These are phyloP conservation scores for Isatis lusitanica DNA, from an alignment of 441 rosid genomes.

Conservation along the genomic window DNA sequence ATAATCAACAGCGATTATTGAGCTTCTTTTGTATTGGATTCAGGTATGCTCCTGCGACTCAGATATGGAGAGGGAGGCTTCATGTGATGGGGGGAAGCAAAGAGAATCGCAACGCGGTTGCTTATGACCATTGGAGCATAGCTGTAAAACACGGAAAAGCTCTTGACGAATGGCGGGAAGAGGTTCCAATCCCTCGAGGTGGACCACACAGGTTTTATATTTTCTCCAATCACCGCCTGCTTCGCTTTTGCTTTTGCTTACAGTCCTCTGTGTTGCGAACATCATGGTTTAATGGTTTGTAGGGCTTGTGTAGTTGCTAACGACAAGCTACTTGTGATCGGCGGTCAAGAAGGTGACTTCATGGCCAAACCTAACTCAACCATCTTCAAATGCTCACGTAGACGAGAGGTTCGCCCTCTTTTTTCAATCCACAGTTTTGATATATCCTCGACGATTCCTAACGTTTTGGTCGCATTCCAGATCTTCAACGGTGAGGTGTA, in stretches of 20 bases:
- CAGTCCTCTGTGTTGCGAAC: not conserved
- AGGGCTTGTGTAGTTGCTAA: conserved; percentile 71
- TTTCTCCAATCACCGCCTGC: not conserved
- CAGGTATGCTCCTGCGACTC: conserved; percentile 94
- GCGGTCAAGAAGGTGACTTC: conserved; percentile 96
- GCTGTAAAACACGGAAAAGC: conserved; percentile 80
- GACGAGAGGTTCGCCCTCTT: conserved; percentile 59
- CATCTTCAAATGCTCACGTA: conserved; percentile 84
- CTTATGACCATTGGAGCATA: conserved; percentile 84
- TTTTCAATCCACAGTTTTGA: not conserved
- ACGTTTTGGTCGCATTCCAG: conserved; percentile 40
- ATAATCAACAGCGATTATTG: not conserved
- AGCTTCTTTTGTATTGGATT: not conserved
- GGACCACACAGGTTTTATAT: conserved; percentile 83
- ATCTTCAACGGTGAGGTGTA: conserved; percentile 75
- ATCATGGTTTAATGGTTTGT: conserved; percentile 10
- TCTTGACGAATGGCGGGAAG: conserved; percentile 63
- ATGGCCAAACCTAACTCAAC: conserved; percentile 93
- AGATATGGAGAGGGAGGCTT: conserved; percentile 89
- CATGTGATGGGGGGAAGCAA: conserved; percentile 96
- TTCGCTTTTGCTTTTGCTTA: not conserved
- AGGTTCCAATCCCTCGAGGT: conserved; percentile 82
- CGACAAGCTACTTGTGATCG: conserved; percentile 65
- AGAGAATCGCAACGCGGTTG: conserved; percentile 86
- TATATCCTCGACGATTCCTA: not conserved